Evolutionary conservation across 1,284 basidiomycete species (phyloP).

Genomic region (Ustilago sp.): DNA sequence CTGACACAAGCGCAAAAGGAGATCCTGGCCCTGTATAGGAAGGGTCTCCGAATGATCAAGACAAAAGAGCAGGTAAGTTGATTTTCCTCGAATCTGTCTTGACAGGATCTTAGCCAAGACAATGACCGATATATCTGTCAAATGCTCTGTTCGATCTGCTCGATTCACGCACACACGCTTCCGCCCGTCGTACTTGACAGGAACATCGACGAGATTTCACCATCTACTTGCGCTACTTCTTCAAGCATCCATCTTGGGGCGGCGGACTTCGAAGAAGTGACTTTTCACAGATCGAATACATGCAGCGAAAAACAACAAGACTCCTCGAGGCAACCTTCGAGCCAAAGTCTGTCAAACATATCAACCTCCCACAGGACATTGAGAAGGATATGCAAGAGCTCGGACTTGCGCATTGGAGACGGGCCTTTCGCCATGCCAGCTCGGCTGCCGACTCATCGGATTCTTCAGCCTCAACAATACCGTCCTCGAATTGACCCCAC

Average conservation of each 20-base stretch:
- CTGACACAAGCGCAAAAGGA: constrained; percentile 58
- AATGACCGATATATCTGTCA: neutral
- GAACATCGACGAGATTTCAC: constrained; percentile 59
- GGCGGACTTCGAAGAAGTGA: constrained; percentile 61
- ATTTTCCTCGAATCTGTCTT: neutral
- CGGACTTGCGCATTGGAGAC: constrained; percentile 42
- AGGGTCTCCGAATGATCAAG: constrained; percentile 59
- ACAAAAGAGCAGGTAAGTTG: constrained; percentile 60
- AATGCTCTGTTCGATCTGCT: neutral
- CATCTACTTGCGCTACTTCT: constrained; percentile 67
- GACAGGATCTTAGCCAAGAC: neutral
- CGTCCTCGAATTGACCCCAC: constrained; percentile 4
- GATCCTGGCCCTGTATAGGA: constrained; percentile 61
- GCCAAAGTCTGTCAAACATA: constrained; percentile 57
- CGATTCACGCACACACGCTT: neutral
- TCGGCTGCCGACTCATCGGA: constrained; percentile 10
- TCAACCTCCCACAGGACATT: constrained; percentile 53
- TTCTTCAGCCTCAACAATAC: constrained; percentile 15
- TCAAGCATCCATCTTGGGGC: constrained; percentile 64
- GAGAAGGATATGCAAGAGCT: constrained; percentile 46
- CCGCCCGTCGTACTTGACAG: constrained; percentile 27
- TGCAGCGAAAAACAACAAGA: constrained; percentile 59
- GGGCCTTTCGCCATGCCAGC: constrained; percentile 23
- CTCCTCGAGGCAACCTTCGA: constrained; percentile 63
- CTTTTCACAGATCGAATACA: constrained; percentile 67